Base-by-base conservation (phyloP, 169 alveolate genomes). In the Plasmodium ovale region DNA sequence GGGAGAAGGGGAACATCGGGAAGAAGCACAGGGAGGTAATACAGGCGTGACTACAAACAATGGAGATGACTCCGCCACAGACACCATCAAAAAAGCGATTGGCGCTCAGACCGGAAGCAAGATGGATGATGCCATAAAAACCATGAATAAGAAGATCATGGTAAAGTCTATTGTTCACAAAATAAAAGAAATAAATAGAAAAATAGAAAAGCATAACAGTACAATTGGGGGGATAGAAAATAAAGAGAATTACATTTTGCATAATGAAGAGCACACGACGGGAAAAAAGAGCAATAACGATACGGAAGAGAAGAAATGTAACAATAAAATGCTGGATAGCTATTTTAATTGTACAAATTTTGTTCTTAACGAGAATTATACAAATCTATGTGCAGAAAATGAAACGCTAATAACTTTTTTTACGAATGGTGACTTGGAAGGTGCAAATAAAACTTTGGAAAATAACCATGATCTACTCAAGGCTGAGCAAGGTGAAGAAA, bases 81-180 rank as follows among this genome's bases (percentile, higher is more conserved):
- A 12, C 29, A n/a, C 1, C 31, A 21, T 19, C 35, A 16, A 53
- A 31, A 82, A n/a, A 1, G 53, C 14, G 25, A 12, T 56, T 21
- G 25, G 31, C 1, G 49, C 44, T 23, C 25, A 31, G 25, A 3
- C 21, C 1, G 23, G 31, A 39, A n/a, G 42, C 7, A 29, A 21
- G 33, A 69, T 35, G 19, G 10, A 29, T 23, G 73, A 60, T 53
- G 87, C 87, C 7, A 84, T 84, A 37, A 70, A 68, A 53, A 84
- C 51, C 14, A 84, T 84, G 87, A 84, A 84, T 54, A 84, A 84
- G 44, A 84, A 84, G 68, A 84, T 84, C n/a, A 67, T 84, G 23
- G 68, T 84, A n/a, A 84, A 84, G 56, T 84, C 91, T 16, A 68
- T 84, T 58, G 69, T 68, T 29, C 85, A 84, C 12, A 84, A 84